Base-by-base conservation (phyloP, 108 stramenopile genomes). In the Schizochytrium sp. region DNA sequence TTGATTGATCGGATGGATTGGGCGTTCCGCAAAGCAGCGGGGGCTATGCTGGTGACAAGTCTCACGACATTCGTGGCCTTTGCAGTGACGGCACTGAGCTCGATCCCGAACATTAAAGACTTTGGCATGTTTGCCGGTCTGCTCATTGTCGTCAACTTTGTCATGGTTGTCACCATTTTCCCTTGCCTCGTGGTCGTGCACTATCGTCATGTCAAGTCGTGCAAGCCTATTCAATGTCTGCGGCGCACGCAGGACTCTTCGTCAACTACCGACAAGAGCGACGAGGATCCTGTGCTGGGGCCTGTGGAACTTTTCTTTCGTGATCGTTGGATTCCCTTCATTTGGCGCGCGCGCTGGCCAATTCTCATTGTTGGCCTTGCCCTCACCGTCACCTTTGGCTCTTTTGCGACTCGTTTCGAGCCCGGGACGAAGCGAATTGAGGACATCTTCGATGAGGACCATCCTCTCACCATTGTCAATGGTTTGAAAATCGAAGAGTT, bases 101-200 rank as follows among this genome's bases (percentile, higher is more conserved):
- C 10, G 19, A 88, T 91, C 48, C 87, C 60, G 47, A 87, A 88
- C 72, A 88, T 88, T 55, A 5, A 55, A 19, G 76, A 88, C 34
- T 92, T 92, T 29, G 91, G 91, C 23, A 55, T 72, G 58, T 92
- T 90, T 72, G 90, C 90, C 43, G 91, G 88, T 0, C 5, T 69
- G 14, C 47, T 60, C 83, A 72, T 92, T n/a, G 4, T 92, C 43
- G 43, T 89, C 59, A 90, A 90, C 88, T 90, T 63, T 28, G 5
- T 83, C 51, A 57, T 92, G 63, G 90, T 72, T 18, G 72, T 92
- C 12, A 69, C 72, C n/a, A 23, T 92, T 4, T 72, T 58, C 21
- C 90, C 91, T 6, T 44, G 88, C 34, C 23, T 58, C 47, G 21
- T 92, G n/a, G 19, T 89, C 23, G n/a, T 92, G 21, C 57, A 41